Evolutionary conservation across 2,329 filamentous ascomycete genomes (phyloP), one percentile per base, ranked within the genome.

Genomic region (Pseudogymnoascus sp.): DNA sequence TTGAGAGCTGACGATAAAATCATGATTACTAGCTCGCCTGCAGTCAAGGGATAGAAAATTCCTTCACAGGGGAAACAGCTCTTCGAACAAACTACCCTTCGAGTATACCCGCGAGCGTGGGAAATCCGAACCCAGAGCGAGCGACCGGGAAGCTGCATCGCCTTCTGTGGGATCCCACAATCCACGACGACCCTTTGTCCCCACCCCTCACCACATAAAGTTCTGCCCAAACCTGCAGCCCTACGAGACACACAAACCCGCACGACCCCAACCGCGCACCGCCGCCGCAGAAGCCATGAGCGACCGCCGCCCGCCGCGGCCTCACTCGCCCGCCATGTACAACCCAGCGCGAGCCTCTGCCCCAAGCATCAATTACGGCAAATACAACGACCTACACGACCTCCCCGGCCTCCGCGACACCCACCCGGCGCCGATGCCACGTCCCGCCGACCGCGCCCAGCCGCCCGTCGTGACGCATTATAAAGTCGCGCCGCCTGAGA

Each of bases 291-390:
- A 29, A 51, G 21, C 45, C 12, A 83, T 83, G 81, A 71, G 77
- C 62, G 80, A 82, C 70, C 72, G 74, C 67, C 77, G 74, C 64
- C 75, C 78, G 63, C 64, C 73, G 61, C 72, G 78, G 65, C 76
- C 77, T 64, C 77, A 80, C 66, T 78, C 81, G 64, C 76, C 77
- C 66, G 73, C 74, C 2, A 70, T 75, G 8, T 75, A 75, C 71
- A 81, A 80, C 68, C 81, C 82, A 59, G 82, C 80, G 63, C 79
- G 83, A 64, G 74, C 80, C 60, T 84, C 82, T 29, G 73, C 85
- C 71, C 83, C 83, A 16, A 76, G 79, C 59, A 78, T 78, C 23
- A 81, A 82, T 71, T 78, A 79, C 64, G 74, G 79, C 64, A 83
- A 83, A 67, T 76, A 77, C 64, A 79, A 80, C 62, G 83, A 86